Evolutionary conservation across 108 stramenopile genomes (phyloP), one percentile per base, ranked within the genome.

Genomic region (Craspedostauros australis): DNA sequence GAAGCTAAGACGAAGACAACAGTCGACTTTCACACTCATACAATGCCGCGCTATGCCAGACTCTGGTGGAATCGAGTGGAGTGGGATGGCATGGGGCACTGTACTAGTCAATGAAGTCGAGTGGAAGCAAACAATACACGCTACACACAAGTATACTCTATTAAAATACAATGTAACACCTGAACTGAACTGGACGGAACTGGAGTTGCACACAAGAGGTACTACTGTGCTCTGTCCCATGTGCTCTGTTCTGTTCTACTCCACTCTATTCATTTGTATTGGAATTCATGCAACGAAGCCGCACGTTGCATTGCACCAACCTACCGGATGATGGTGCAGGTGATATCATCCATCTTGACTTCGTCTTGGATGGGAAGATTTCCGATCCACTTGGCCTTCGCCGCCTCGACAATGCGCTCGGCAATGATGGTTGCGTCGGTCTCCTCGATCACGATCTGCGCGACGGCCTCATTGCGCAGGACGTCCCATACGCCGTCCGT

Each of bases 301-400:
- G 9, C 9, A 9, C 12, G 34, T 11, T 36, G 34, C 11, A 11
- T 12, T 12, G 34, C 12, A 44, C 16, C 4, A 48, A n/a, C 15
- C 15, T 16, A 44, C n/a, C 25, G 26, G 26, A 40, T 16, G n/a
- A 59, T 46, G 9, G 34, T 20, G 33, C 52, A 54, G 2, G 52
- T 39, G 37, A 59, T 59, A 22, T 59, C 57, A 59, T 59, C 57
- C 8, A 24, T 24, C 37, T 59, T 59, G 30, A 36, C 57, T 47
- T 59, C 57, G 3, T 47, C 57, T n/a, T 43, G 40, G 3, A 42
- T 48, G 14, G 52, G 52, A 2, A 54, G 37, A 22, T 54, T 21
- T 39, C 52, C 52, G 8, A 39, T 3, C 52, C 52, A 54, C 23
- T 39, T 54, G 19, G 23, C 3, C 21, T 24, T 54, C 12, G 52